Evolutionary conservation across 2,329 filamentous ascomycete species (phyloP).

Genomic region (Cytospora piceae): DNA sequence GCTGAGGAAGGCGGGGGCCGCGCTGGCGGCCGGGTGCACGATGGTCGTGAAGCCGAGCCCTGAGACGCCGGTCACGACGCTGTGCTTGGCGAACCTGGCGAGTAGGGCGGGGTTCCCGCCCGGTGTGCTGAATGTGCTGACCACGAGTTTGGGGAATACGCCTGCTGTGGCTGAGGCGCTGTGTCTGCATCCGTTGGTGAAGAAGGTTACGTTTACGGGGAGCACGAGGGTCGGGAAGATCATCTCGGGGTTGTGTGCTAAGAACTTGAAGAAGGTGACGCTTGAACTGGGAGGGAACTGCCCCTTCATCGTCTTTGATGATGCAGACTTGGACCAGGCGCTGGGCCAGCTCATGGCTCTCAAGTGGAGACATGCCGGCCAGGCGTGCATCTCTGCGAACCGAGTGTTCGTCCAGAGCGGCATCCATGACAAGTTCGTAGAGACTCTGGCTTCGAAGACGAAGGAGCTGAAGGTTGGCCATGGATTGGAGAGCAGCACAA

Average conservation of each 20-base stretch:
- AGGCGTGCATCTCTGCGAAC: conserved; percentile 69
- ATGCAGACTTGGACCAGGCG: conserved; percentile 67
- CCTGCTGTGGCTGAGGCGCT: conserved; percentile 50
- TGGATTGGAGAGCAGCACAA: conserved; percentile 37
- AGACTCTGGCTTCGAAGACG: conserved; percentile 45
- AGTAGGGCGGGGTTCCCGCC: conserved; percentile 74
- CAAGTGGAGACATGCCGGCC: conserved; percentile 59
- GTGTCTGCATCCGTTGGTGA: conserved; percentile 49
- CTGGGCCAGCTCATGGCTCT: conserved; percentile 47
- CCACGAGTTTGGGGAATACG: conserved; percentile 50
- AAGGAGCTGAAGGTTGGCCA: conserved; percentile 33
- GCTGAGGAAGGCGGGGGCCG: conserved; percentile 68
- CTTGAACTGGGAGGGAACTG: conserved; percentile 76
- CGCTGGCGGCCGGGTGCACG: conserved; percentile 72
- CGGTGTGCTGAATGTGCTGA: conserved; percentile 64
- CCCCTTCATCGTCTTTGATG: conserved; percentile 67
- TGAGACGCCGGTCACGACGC: conserved; percentile 73
- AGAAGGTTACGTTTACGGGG: conserved; percentile 78
- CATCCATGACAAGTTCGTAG: conserved; percentile 64
- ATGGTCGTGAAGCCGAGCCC: conserved; percentile 76
- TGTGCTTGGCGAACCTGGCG: conserved; percentile 70
- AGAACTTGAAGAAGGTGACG: conserved; percentile 68
- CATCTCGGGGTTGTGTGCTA: conserved; percentile 65
- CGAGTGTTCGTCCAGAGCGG: conserved; percentile 66
- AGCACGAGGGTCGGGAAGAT: conserved; percentile 71